Base-by-base conservation (phyloP, 1,139 yeast species). In the Dujonia santamariae region DNA sequence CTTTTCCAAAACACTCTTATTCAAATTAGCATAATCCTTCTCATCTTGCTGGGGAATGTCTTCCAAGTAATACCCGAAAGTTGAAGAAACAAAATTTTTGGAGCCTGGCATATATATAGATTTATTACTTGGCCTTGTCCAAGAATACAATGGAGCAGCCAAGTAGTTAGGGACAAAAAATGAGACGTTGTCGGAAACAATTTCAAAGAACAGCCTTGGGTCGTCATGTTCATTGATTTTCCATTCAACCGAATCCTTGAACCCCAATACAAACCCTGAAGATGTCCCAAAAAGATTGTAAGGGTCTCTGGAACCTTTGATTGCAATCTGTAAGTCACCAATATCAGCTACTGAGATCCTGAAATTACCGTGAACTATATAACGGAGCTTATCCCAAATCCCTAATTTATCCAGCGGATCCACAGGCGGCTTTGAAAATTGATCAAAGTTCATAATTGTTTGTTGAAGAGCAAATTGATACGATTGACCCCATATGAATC, bases 381-480 rank as follows among this genome's bases (percentile, higher is more conserved):
- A 55, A 27, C 75, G 59, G 35, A 76, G 40, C 46, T 76, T 76
- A 48, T 77, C 83, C 83, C 83, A 77, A 41, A 75, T 72, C 13
- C 82, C 82, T 11, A 77, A 46, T 44, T 72, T 72, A 7, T 61
- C 51, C 3, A 79, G 73, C 2, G 72, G 72, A 47, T 77, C 98
- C 74, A 86, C 61, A 57, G 85, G 85, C 1, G 85, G 85, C 47
- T 82, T 92, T 1, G 95, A 80, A 53, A 90, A 85, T 36, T 84
- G 82, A 48, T 88, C 96, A 46, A 90, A 72, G 39, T 80, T 84
- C 37, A 79, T 64, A 82, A 85, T 85, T 2, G 81, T 71, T 45
- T 87, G 92, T 45, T 87, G 90, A 26, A 90, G 72, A 1, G 88
- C 94, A 26, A 95, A 90, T 47, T 81, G 87, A 50, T 81, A 82